phyloP scores from a whole-genome alignment of 2,329 filamentous ascomycete genomes.

The Apiospora kogelbergensis region DNA sequence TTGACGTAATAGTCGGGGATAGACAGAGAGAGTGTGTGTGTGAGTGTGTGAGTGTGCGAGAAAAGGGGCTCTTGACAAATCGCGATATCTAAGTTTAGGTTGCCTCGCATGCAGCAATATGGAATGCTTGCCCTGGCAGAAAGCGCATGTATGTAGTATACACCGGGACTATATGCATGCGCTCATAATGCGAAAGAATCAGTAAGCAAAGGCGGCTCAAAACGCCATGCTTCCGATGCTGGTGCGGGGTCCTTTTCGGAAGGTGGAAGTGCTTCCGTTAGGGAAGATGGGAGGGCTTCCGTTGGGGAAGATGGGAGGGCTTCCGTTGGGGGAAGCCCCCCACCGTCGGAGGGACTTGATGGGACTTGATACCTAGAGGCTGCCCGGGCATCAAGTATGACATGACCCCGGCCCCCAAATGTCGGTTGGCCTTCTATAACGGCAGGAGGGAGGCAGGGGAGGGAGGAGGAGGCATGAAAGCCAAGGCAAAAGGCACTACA shows the following conservation, averaged over 20 bases:
- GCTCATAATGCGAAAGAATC: too few species aligned
- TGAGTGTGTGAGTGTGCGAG: too few species aligned
- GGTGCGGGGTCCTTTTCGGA: slow-evolving; percentile 2
- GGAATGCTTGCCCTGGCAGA: too few species aligned
- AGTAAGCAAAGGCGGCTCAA: not conserved
- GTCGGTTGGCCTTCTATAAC: too few species aligned
- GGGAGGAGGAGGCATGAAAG: not conserved
- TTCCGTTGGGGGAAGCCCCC: not conserved
- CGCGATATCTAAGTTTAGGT: too few species aligned
- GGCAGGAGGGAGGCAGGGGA: not conserved
- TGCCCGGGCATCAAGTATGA: not conserved
- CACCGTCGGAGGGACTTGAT: not conserved
- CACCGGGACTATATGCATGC: not conserved
- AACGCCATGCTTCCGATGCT: not conserved
- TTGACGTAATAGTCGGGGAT: too few species aligned
- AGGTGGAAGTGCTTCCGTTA: not conserved
- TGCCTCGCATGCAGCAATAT: too few species aligned
- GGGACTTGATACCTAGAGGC: not conserved
- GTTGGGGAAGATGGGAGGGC: not conserved
- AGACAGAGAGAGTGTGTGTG: too few species aligned
- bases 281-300: too few species aligned
- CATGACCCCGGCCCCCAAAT: not conserved
- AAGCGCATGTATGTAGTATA: too few species aligned
- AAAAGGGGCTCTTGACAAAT: too few species aligned
- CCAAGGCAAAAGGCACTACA: too few species aligned